Conservation (phyloP, 495 filamentous ascomycete genomes). For the Recurvomyces mirabilis region DNA sequence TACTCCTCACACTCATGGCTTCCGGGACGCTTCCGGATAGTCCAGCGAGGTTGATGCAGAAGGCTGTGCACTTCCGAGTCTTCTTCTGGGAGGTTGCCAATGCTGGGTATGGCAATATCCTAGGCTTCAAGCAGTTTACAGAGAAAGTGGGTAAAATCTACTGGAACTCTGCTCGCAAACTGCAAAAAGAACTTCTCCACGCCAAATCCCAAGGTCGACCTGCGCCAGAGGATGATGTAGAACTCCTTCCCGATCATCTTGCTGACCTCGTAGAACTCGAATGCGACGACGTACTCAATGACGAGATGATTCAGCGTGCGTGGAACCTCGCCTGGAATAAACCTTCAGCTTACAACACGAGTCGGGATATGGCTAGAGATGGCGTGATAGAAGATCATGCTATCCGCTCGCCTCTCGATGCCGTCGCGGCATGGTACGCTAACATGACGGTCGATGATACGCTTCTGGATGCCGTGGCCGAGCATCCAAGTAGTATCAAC, state of each 20-base stretch:
- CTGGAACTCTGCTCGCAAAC: conserved; percentile 67
- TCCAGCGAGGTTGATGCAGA: conserved; percentile 78
- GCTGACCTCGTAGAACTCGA: conserved; percentile 60
- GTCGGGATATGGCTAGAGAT: conserved; percentile 62
- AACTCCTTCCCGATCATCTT: conserved; percentile 67
- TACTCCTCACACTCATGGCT: conserved; percentile 78
- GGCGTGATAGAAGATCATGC: conserved; percentile 75
- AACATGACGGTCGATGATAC: conserved; percentile 60
- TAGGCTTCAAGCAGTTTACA: conserved; percentile 51
- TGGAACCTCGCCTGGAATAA: conserved; percentile 87
- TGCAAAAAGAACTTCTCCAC: conserved; percentile 37
- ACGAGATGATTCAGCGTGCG: conserved; percentile 68
- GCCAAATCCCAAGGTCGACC: conserved; percentile 9
- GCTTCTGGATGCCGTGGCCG: conserved; percentile 36
- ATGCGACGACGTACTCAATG: conserved; percentile 66
- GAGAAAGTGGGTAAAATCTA: conserved; percentile 57
- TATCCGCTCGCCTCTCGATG: conserved; percentile 80
- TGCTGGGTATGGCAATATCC: conserved; percentile 48
- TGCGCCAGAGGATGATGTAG: conserved; percentile 35
- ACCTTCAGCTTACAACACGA: conserved; percentile 53
- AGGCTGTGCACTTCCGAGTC: conserved; percentile 81
- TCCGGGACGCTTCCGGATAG: conserved; percentile 79
- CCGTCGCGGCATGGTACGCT: conserved; percentile 84
- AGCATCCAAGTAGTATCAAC: conserved; percentile 30
- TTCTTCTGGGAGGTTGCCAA: conserved; percentile 69